phyloP scores from a whole-genome alignment of 495 filamentous ascomycete genomes.

The Hyaloscypha hepaticicola region DNA sequence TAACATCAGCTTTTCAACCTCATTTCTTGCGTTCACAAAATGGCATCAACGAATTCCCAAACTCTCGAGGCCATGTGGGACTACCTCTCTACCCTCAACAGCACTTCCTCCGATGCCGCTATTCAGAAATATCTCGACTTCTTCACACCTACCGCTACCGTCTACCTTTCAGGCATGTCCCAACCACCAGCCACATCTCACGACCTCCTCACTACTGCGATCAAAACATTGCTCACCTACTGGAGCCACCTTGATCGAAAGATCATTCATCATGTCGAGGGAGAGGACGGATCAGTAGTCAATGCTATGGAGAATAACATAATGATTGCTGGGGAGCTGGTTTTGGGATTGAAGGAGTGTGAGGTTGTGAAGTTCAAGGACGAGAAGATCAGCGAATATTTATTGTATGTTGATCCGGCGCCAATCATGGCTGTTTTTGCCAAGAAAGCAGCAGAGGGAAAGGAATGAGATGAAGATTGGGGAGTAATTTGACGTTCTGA shows the following conservation, averaged over 20 bases:
- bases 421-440: not conserved
- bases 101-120: not conserved
- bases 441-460: not conserved
- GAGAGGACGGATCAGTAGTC: not conserved
- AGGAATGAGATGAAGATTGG: too few relatives aligned
- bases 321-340: not conserved
- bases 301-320: slow-evolving; percentile 2
- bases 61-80: slow-evolving; percentile 5
- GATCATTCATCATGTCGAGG: not conserved
- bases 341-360: too few relatives aligned
- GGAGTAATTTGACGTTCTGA: too few relatives aligned
- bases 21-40: not conserved
- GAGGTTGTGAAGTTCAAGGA: slow-evolving; percentile 12
- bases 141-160: slow-evolving; percentile 5
- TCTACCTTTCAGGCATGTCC: not conserved
- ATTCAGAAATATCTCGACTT: not conserved
- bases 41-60: not conserved
- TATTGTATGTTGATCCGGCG: not conserved
- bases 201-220: not conserved
- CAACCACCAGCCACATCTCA: not conserved
- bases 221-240: slow-evolving; percentile 1
- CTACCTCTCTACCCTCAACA: not conserved
- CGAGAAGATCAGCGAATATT: not conserved
- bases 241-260: not conserved
- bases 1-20: not conserved